Percentiles rank a stretch among this genome's conserved stretches.
Conservation (phyloP, 2,329 filamentous ascomycete species). For the Cephalotrichum gorgonifer region DNA sequence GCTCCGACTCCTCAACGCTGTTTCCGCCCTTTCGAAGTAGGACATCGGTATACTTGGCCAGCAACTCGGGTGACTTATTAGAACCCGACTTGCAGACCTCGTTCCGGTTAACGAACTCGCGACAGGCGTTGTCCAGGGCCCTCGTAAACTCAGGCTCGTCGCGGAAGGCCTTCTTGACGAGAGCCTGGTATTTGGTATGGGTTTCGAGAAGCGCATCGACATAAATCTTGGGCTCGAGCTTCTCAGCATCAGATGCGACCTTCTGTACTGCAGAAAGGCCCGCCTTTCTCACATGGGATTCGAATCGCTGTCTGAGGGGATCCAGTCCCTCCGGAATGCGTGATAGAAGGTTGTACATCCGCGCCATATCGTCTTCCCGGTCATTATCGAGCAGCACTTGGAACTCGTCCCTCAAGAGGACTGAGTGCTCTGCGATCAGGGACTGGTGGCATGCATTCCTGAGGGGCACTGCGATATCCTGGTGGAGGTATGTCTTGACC, state of each 20-base stretch:
- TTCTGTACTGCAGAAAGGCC: slow-evolving; percentile 84
- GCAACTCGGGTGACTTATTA: slow-evolving; percentile 85
- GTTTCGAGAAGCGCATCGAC: slow-evolving; percentile 92
- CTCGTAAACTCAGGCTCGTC: slow-evolving; percentile 96
- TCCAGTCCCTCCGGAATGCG: slow-evolving; percentile 87
- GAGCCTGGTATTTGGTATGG: slow-evolving; percentile 81
- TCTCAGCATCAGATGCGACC: slow-evolving; percentile 78
- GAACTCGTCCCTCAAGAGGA: slow-evolving; percentile 87
- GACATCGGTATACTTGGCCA: slow-evolving; percentile 92
- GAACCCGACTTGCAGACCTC: slow-evolving; percentile 89
- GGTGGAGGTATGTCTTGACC: slow-evolving; percentile 82
- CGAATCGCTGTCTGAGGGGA: slow-evolving; percentile 76
- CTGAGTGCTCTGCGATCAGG: slow-evolving; percentile 79
- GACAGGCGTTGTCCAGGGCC: slow-evolving; percentile 91
- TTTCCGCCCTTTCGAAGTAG: slow-evolving; percentile 88
- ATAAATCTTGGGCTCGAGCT: slow-evolving; percentile 90
- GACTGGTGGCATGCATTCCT: slow-evolving; percentile 84
- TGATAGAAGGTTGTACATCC: slow-evolving; percentile 89
- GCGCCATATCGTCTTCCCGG: slow-evolving; percentile 85
- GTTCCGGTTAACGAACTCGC: slow-evolving; percentile 97
- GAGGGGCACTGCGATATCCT: slow-evolving; percentile 74
- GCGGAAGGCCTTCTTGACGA: slow-evolving; percentile 87
- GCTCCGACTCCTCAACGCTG: slow-evolving; percentile 84
- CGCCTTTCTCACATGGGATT: slow-evolving; percentile 84
- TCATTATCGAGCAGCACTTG: slow-evolving; percentile 89